Evolutionary conservation across 129 eudicot species (phyloP).

Genomic region (Flaveria ramosissima): DNA sequence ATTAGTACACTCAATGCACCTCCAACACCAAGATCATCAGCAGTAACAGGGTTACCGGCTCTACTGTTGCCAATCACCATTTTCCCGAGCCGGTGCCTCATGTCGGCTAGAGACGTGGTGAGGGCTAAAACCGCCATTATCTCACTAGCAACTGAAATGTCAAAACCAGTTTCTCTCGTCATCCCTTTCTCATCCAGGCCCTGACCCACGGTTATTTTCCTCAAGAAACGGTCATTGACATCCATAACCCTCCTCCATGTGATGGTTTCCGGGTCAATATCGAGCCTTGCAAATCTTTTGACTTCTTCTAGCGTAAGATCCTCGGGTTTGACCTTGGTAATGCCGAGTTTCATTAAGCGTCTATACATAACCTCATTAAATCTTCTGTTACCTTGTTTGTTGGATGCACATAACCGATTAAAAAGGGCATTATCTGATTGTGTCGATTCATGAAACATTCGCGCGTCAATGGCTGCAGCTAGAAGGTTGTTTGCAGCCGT

Average conservation of each 20-base stretch:
- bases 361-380: slow-evolving; percentile 79
- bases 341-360: slow-evolving; percentile 84
- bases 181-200: slow-evolving; percentile 97
- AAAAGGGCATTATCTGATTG: slow-evolving; percentile 82
- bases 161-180: slow-evolving; percentile 95
- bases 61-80: slow-evolving; percentile 94
- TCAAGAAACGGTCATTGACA: slow-evolving; percentile 87
- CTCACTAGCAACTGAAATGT: slow-evolving; percentile 97
- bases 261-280: slow-evolving; percentile 77
- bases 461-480: slow-evolving; percentile 90
- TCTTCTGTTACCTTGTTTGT: slow-evolving; percentile 75
- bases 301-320: slow-evolving; percentile 84
- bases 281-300: slow-evolving; percentile 87
- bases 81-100: slow-evolving; percentile 95
- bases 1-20: slow-evolving; percentile 93
- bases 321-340: slow-evolving; percentile 72
- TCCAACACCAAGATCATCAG: slow-evolving; percentile 95
- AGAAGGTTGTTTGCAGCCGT: slow-evolving; percentile 97
- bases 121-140: slow-evolving; percentile 98
- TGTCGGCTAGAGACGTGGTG: slow-evolving; percentile 87
- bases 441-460: slow-evolving; percentile 89
- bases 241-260: slow-evolving; percentile 99
- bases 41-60: slow-evolving; percentile 89
- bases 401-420: slow-evolving; percentile 89
- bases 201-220: slow-evolving; percentile 89